Percentiles rank a stretch among this genome's conserved stretches.
Conservation (phyloP, 2,329 filamentous ascomycete species). For the Paecilomyces sp. region DNA sequence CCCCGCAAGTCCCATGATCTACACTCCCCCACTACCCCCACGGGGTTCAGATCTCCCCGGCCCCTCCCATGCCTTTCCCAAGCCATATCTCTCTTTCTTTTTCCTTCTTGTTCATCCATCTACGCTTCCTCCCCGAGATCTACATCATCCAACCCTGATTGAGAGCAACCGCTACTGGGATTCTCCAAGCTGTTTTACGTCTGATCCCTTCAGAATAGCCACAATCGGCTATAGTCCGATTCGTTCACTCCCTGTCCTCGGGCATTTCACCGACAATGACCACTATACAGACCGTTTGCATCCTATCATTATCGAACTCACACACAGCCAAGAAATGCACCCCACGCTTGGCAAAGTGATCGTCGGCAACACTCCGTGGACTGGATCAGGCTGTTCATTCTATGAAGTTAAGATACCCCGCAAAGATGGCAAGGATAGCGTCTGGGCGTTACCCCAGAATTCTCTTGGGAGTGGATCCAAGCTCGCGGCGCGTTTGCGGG, state of each 20-base stretch:
- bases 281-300: not conserved
- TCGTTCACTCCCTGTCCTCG: not conserved
- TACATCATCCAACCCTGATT: not conserved
- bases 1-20: not conserved
- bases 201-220: not conserved
- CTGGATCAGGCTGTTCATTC: not conserved
- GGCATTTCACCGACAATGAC: not conserved
- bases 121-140: not conserved
- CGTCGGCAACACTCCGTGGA: not conserved
- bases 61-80: not conserved
- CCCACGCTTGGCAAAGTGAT: not conserved
- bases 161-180: not conserved
- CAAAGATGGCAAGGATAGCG: not conserved
- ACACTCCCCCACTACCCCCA: not conserved
- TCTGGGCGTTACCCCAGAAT: not conserved
- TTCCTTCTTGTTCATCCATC: not conserved
- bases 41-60: not conserved
- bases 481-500: not conserved
- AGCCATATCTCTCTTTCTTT: not conserved
- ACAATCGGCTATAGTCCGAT: not conserved
- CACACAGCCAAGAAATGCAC: not conserved
- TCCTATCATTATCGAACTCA: not conserved
- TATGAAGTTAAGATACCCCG: not conserved
- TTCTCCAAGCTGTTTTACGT: not conserved
- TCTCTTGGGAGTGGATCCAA: not conserved